Evolutionary conservation across 1,139 yeast genomes (phyloP).

Genomic region (Geotrichum candidum): DNA sequence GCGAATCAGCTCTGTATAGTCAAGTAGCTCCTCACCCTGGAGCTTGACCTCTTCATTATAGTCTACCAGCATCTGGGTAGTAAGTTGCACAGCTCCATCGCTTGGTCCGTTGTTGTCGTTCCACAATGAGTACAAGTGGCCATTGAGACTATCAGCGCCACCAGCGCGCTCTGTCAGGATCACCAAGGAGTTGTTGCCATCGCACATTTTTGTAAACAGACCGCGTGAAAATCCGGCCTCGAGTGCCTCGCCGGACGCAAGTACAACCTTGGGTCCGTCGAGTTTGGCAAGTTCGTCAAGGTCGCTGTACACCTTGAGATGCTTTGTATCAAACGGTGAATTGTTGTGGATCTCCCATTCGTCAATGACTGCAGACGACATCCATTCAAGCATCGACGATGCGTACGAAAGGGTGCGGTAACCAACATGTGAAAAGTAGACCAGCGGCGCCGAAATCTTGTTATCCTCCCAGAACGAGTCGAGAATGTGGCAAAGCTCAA

Average conservation of each 20-base stretch:
- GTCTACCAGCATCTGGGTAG: conserved; percentile 24
- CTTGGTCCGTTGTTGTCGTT: conserved; percentile 22
- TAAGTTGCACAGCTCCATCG: conserved; percentile 19
- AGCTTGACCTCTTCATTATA: conserved; percentile 28
- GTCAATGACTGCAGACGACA: conserved; percentile 72
- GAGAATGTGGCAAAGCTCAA: conserved; percentile 69
- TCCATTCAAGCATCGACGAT: conserved; percentile 89
- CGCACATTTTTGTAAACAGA: conserved; percentile 54
- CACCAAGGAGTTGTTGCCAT: conserved; percentile 60
- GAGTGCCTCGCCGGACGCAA: conserved; percentile 70
- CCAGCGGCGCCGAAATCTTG: conserved; percentile 53
- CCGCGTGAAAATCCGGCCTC: conserved; percentile 59
- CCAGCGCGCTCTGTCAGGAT: conserved; percentile 62
- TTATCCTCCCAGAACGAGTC: conserved; percentile 54
- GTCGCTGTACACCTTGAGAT: conserved; percentile 48
- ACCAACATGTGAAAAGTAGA: conserved; percentile 72
- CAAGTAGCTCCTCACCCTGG: conserved; percentile 35
- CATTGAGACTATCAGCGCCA: conserved; percentile 39
- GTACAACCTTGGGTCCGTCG: conserved; percentile 71
- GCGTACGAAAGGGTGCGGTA: conserved; percentile 77
- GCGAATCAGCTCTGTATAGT: conserved; percentile 28
- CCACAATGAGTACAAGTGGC: conserved; percentile 56
- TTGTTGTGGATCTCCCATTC: conserved; percentile 73
- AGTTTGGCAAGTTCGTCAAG: conserved; percentile 52
- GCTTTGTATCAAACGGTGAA: conserved; percentile 59